Conservation (phyloP, 2,329 filamentous ascomycete species). For the Fusarium nematophilum region DNA sequence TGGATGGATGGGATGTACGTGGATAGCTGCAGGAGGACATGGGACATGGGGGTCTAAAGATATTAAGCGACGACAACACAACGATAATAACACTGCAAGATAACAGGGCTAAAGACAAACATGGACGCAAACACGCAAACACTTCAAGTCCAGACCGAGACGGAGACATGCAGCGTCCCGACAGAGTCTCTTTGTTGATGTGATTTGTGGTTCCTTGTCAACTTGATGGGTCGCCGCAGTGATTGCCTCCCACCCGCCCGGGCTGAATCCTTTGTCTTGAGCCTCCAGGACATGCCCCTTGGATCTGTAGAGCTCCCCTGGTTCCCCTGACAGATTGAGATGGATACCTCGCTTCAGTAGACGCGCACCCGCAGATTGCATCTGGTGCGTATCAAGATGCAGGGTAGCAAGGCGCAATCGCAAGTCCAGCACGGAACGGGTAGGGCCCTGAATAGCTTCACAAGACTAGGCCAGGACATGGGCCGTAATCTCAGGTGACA, state of each 20-base stretch:
- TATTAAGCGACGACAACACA: too few species aligned
- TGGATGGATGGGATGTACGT: neutral
- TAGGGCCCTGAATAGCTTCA: conserved; percentile 22
- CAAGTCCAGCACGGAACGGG: neutral
- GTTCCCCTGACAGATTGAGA: neutral
- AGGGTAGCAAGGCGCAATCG: conserved; percentile 9
- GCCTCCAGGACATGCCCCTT: neutral
- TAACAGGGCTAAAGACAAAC: conserved; percentile 23
- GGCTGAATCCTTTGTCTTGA: neutral
- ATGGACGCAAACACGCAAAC: neutral
- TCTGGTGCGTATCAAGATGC: neutral
- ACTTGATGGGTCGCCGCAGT: conserved; percentile 5
- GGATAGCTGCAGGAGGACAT: neutral
- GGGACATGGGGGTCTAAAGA: too few species aligned
- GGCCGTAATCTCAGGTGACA: conserved; percentile 34
- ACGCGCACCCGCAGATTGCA: neutral
- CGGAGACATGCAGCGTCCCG: too few species aligned
- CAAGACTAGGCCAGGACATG: conserved; percentile 2
- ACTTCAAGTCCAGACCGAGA: neutral
- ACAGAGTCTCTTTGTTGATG: conserved; percentile 5
- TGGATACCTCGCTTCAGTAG: too few species aligned
- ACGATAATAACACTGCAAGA: neutral
- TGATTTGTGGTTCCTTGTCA: neutral
- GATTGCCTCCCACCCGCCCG: conserved; percentile 5
- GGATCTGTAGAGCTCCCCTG: neutral